Percentiles rank a stretch among this genome's conserved stretches.
phyloP scores from a whole-genome alignment of 2,329 filamentous ascomycete species.

The Fusarium sp. region DNA sequence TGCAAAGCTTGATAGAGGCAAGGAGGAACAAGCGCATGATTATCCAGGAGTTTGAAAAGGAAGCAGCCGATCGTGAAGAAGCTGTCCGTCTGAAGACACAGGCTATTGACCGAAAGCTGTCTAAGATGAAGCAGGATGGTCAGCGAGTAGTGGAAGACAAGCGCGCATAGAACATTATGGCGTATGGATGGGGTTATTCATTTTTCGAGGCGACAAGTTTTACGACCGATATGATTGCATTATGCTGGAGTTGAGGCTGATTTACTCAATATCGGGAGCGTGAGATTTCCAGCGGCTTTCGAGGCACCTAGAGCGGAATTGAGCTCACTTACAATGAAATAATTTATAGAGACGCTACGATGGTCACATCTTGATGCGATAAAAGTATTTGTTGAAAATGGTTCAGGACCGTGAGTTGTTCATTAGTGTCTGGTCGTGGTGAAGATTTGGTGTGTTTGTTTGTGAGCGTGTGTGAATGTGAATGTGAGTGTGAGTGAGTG shows the following conservation, averaged over 20 bases:
- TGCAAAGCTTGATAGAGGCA: conserved; percentile 64
- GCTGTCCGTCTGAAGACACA: conserved; percentile 67
- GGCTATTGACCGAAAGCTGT: conserved; percentile 69
- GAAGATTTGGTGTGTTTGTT: conserved; percentile 9
- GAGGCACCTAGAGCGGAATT: conserved; percentile 27
- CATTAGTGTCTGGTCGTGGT: conserved; percentile 41
- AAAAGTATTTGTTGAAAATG: conserved; percentile 28
- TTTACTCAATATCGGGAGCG: conserved; percentile 40
- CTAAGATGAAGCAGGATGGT: conserved; percentile 70
- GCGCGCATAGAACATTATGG: conserved; percentile 28
- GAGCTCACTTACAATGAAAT: conserved; percentile 28
- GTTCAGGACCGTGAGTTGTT: conserved; percentile 38
- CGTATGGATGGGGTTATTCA: background rate
- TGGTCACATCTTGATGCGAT: conserved; percentile 27
- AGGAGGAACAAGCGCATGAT: conserved; percentile 66
- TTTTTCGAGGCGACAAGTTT: conserved; percentile 27
- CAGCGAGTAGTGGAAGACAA: conserved; percentile 68
- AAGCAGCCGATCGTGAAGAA: conserved; percentile 70
- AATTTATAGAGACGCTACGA: conserved; percentile 32
- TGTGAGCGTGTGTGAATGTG: conserved; percentile 5
- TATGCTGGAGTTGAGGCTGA: conserved; percentile 45
- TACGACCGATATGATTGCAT: conserved; percentile 50
- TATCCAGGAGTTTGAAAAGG: conserved; percentile 67
- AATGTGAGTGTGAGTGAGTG: background rate
- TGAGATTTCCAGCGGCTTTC: conserved; percentile 36